Evolutionary conservation across 768 basidiomycete genomes (phyloP), one percentile per base, ranked within the genome.

Genomic region (Suillus spraguei): DNA sequence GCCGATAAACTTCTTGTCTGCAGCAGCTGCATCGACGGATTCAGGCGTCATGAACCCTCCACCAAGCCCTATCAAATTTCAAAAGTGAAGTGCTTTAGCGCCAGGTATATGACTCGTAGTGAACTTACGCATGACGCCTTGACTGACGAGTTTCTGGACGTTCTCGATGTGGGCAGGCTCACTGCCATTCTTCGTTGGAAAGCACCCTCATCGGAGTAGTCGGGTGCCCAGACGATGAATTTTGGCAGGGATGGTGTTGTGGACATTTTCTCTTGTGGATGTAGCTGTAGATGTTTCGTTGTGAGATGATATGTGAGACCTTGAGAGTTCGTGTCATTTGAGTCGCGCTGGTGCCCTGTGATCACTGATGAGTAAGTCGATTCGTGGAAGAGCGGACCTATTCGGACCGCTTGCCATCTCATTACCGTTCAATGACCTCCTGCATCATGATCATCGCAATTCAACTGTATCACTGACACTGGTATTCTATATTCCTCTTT

Each of bases 151-250:
- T 39, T 66, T 71, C 55, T 78, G 77, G 20, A 79, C 79, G 7
- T 68, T 77, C 49, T 78, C 82, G 14, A 88, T 71, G 71, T 91
- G 90, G 47, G 70, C 64, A 4, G 74, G 61, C 89, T 79, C 8
- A 89, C 87, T 5, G 79, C 76, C 36, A 87, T 72, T 22, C 90
- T 81, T 38, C 79, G 81, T 32, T 80, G 79, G 36, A 82, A 78
- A 1, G 83, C 83, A 10, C 82, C 87, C 50, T 80, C 78, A 35
- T 87, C 85, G 10, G 83, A 80, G 64, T 81, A 82, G 70, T 92
- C 89, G 2, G 89, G 89, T 2, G 88, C 88, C 67, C 85, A 90
- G 42, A 90, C 82, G 39, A 88, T 70, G 66, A 87, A 87, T 52
- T 70, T 75, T 62, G 60, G 36, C 47, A 66, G 55, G 8, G 46